Base-by-base conservation (phyloP, 140 eudicot genomes). In the Flaveria floridana region DNA sequence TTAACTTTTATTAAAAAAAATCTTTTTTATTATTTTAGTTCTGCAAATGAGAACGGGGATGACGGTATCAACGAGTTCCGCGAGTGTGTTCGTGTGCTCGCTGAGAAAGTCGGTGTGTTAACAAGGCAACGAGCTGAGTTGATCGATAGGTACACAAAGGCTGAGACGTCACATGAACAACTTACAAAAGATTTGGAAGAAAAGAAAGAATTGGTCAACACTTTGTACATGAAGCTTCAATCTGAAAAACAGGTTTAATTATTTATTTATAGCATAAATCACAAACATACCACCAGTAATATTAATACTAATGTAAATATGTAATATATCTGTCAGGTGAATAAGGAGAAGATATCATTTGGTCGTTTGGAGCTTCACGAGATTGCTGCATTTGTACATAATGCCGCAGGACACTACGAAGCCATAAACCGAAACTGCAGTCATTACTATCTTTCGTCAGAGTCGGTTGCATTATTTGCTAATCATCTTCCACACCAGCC, bases 341-440 rank as follows among this genome's bases (percentile, higher is more conserved):
- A 90, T 83, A 93, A 90, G 71, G 98, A 93, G 82, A 90, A 85
- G 80, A 88, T 93, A 73, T 93, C 96, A 26, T 88, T 87, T 55
- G 84, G 91, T 72, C 89, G 87, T 19, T 79, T 93, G 67, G 98
- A 86, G 75, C 91, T 93, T 73, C 97, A 90, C 4, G 97, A 90
- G 79, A 84, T 90, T 14, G 97, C 90, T 3, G 98, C 97, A 70
- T 93, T 93, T 75, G 86, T 93, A 25, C 94, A 78, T 75, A 90
- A 86, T 82, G 48, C 86, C 4, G 64, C 83, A 4, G 96, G 98
- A 2, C 85, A 88, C 21, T 93, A 93, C 0, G 97, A 90, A 76
- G 98, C 96, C 20, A 88, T 93, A 71, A 89, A 91, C 79, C 88
- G 88, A 55, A 88, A 83, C 86, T 83, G 89, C 85, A 80, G 88